Evolutionary conservation across 202 grass and related monocot species (phyloP).

Genomic region (Cymbopogon flexuosus): DNA sequence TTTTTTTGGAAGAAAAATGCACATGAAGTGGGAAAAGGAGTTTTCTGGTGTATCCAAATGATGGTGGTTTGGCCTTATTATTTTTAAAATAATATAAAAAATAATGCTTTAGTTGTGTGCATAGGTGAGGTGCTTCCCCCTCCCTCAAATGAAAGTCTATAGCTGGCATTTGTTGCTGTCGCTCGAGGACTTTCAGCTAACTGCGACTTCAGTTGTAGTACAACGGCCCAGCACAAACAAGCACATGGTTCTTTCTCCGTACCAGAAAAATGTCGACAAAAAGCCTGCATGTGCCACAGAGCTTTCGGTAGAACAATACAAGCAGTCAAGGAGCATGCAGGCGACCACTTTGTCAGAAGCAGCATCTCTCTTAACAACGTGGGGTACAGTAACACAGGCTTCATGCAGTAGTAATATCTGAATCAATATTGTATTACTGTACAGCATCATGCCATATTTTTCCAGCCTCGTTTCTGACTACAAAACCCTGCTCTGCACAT

Average conservation of each 20-base stretch:
- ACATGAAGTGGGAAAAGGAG: background rate
- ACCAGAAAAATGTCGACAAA: constrained; percentile 18
- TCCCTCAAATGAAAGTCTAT: background rate
- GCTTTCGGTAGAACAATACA: constrained; percentile 42
- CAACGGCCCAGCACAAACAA: background rate
- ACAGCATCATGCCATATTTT: background rate
- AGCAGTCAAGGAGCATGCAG: constrained; percentile 20
- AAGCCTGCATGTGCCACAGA: constrained; percentile 41
- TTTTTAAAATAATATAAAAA: background rate
- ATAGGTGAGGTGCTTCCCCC: background rate
- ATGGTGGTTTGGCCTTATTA: background rate
- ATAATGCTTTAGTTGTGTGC: background rate
- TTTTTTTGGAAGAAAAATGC: background rate
- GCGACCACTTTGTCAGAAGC: constrained; percentile 29
- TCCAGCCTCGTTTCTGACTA: background rate
- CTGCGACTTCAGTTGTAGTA: background rate
- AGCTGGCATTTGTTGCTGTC: background rate
- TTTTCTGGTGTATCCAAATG: background rate
- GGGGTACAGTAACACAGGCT: background rate
- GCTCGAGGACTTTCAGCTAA: background rate
- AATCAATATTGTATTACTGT: background rate
- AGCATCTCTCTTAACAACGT: constrained; percentile 17
- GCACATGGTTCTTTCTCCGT: constrained; percentile 2
- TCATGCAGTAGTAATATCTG: background rate
- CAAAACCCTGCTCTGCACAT: background rate